Evolutionary conservation across 2,329 filamentous ascomycete species (phyloP), one percentile per base, ranked within the genome.

Genomic region (Fonsecaea monophora): DNA sequence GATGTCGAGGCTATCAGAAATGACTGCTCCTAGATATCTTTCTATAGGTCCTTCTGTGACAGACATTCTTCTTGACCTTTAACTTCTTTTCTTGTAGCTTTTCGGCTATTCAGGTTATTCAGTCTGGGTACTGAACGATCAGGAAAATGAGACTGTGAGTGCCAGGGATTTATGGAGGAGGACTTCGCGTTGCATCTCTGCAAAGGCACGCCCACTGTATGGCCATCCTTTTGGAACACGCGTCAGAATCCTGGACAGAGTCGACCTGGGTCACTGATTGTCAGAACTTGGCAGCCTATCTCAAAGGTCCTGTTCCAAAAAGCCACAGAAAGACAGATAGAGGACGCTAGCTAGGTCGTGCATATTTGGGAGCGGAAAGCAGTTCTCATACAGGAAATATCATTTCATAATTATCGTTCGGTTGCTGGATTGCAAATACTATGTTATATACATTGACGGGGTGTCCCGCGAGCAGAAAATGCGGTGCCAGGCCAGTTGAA

Each of bases 31-130:
- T 10, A 32, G 21, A 25, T 25, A 42, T n/a, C 40, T 13, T 25
- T 59, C 50, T 45, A 61, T 58, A 66, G 25, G 64, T 66, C n/a
- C 67, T 37, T 68, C 56, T 30, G 67, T 66, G 48, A 40, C 54
- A 15, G 67, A 66, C 67, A 68, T 68, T 54, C 1, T 56, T 12
- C 12, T 50, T 50, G 18, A 4, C 45, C 25, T 18, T 18, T 50
- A 48, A 32, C 30, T 25, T 13, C 6, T 25, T 4, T 50, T 13
- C 18, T 45, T 42, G 37, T 8, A 38, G 13, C n/a, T 45, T 21
- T 9, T 13, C 13, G 30, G 25, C 12, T 21, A 5, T 7, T 48
- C 12, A 30, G 57, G 25, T 21, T 21, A 5, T 7, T 34, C 12
- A 30, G 57, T n/a, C 18, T n/a, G 18, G 15, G 40, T n/a, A 32